Evolutionary conservation across 352 stramenopile genomes (phyloP), one percentile per base, ranked within the genome.

Genomic region (Globisporangium takayamanum): DNA sequence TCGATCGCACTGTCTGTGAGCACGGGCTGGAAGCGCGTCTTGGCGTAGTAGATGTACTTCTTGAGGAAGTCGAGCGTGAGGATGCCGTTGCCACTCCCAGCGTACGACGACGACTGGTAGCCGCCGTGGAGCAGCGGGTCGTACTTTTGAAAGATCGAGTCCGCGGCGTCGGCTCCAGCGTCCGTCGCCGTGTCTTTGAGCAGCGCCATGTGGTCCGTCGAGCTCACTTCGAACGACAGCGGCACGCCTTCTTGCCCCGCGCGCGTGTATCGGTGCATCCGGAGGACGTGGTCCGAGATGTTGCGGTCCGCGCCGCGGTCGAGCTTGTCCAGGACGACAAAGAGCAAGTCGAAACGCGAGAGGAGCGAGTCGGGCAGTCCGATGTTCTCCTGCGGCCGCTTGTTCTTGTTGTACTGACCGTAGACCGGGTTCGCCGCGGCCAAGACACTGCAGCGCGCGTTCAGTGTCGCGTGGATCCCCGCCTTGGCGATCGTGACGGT

Each of bases 1-100:
- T 99, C 96, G 45, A 92, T 92, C 2, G 87, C 85, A 26, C 60
- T 75, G 63, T 94, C 85, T 11, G 87, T 94, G 48, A 96, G 66
- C 64, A 93, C 82, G 10, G 87, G 87, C 60, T 94, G 75, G 62
- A 94, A 88, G 25, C 94, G 88, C 42, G 81, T 98, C 78, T 99
- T 99, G 36, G 97, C 97, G 86, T 99, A 99, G 75, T 98, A 95
- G 63, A 99, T 91, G 70, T 98, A 99, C 81, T 99, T 99, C 63
- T 98, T 97, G 33, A 99, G 74, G 62, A 99, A 99, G 62, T 98
- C 94, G 50, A 94, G 57, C 51, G 97, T 96, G 30, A 98, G 77
- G 30, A 98, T 88, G 51, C 89, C 84, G 59, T 90, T 71, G 53
- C 77, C 73, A 10, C 70, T 78, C 26, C 76, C 69, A 11, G 57